Evolutionary conservation across 371 early-diverging fungal species (phyloP).

Genomic region (Mucor lusitanicus): DNA sequence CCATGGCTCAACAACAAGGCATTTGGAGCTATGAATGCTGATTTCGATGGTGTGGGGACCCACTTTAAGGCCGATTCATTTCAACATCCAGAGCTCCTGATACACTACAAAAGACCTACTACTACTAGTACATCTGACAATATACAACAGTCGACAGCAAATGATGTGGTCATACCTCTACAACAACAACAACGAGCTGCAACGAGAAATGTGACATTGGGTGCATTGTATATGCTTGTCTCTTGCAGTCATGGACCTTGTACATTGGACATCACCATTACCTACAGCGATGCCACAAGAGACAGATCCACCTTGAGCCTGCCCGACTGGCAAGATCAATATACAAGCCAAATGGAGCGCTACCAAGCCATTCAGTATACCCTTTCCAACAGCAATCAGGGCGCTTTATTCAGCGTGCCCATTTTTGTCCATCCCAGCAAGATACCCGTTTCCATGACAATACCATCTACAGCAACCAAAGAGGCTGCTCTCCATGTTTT

Average conservation of each 20-base stretch:
- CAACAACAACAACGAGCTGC: constrained; percentile 22
- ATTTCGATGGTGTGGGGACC: constrained; percentile 24
- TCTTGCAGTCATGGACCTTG: constrained; percentile 24
- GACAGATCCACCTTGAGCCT: constrained; percentile 12
- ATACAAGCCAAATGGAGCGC: constrained; percentile 15
- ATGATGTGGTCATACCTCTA: not conserved
- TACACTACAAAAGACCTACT: not conserved
- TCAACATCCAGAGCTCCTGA: not conserved
- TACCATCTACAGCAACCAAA: not conserved
- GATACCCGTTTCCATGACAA: not conserved
- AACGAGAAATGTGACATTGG: constrained; percentile 1
- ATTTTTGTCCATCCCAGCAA: constrained; percentile 12
- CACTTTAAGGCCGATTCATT: not conserved
- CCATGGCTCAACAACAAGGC: constrained; percentile 4
- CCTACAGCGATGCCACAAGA: constrained; percentile 11
- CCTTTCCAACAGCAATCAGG: not conserved
- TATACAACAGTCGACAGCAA: constrained; percentile 8
- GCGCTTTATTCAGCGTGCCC: constrained; percentile 16
- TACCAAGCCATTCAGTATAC: constrained; percentile 3
- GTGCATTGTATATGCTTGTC: constrained; percentile 23
- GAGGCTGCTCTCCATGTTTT: constrained; percentile 18
- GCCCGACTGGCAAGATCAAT: constrained; percentile 25
- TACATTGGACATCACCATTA: not conserved
- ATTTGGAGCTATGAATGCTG: constrained; percentile 9
- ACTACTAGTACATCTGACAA: not conserved